phyloP scores from a whole-genome alignment of 2,329 filamentous ascomycete genomes.

The Cordyceps militaris region DNA sequence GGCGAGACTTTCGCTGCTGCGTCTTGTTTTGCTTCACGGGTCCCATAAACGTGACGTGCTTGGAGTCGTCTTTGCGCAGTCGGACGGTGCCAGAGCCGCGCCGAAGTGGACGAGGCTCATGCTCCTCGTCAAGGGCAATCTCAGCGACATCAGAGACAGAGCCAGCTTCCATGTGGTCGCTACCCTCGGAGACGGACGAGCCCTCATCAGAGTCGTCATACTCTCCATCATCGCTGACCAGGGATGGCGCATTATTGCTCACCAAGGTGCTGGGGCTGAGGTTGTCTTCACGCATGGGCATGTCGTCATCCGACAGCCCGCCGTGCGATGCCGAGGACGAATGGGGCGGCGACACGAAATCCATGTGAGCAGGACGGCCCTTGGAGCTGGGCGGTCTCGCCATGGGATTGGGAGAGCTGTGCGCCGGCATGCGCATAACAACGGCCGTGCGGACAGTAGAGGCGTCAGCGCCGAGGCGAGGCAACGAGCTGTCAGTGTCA shows the following conservation, averaged over 20 bases:
- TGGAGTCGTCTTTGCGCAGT: conserved; percentile 47
- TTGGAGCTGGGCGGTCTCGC: conserved; percentile 50
- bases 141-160: conserved; percentile 55
- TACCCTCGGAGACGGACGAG: conserved; percentile 52
- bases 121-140: conserved; percentile 53
- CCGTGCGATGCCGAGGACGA: conserved; percentile 17
- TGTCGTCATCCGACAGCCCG: conserved; percentile 36
- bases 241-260: conserved; percentile 70
- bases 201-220: conserved; percentile 65
- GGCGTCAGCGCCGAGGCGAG: conserved; percentile 13
- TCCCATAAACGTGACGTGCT: conserved; percentile 49
- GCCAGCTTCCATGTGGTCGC: conserved; percentile 51
- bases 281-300: conserved; percentile 51
- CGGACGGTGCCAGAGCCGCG: conserved; percentile 39
- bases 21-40: conserved; percentile 37
- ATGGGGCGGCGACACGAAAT: conserved; percentile 31
- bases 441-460: conserved; percentile 30
- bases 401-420: conserved; percentile 41
- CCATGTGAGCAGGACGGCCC: conserved; percentile 35
- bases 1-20: conserved; percentile 25
- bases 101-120: conserved; percentile 39
- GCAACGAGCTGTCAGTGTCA: conserved; percentile 30
- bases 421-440: conserved; percentile 52
- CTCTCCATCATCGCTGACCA: conserved; percentile 75
- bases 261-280: conserved; percentile 62